These are phyloP conservation scores for Aphanomyces stellatus DNA, from an alignment of 352 stramenopile genomes.

Conservation along the genomic window DNA sequence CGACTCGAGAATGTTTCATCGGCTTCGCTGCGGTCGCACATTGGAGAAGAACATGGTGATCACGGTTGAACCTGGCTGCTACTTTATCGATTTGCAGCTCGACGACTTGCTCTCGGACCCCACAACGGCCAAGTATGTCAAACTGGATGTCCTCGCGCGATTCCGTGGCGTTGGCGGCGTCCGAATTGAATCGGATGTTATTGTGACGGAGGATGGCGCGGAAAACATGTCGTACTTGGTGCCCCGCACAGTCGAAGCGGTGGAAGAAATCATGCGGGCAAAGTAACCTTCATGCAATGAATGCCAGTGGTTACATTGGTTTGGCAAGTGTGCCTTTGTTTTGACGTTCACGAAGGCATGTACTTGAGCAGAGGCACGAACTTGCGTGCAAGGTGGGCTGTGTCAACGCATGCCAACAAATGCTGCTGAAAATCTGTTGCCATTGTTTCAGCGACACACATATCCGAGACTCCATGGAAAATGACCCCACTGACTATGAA, in stretches of 20 bases:
- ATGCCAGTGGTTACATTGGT: too few relatives aligned
- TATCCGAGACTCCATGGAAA: too few relatives aligned
- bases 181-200: conserved; percentile 95
- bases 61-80: conserved; percentile 98
- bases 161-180: conserved; percentile 94
- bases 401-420: too few relatives aligned
- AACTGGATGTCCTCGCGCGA: conserved; percentile 73
- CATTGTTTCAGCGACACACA: too few relatives aligned
- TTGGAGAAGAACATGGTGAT: conserved; percentile 93
- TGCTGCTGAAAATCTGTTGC: too few relatives aligned
- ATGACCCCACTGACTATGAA: too few relatives aligned
- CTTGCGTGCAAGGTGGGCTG: too few relatives aligned
- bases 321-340: too few relatives aligned
- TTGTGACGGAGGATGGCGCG: conserved; percentile 90
- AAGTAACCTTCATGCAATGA: too few relatives aligned
- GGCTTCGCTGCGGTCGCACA: conserved; percentile 88
- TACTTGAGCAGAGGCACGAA: too few relatives aligned
- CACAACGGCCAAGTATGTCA: conserved; percentile 70
- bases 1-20: conserved; percentile 58
- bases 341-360: too few relatives aligned
- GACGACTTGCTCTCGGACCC: conserved; percentile 85
- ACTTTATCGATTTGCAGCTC: conserved; percentile 97
- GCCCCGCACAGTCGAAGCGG: conserved; percentile 91
- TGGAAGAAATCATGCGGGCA: conserved; percentile 96
- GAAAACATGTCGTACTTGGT: conserved; percentile 95